These are phyloP conservation scores for Daldinia vernicosa DNA, from an alignment of 495 filamentous ascomycete species.

Conservation along the genomic window DNA sequence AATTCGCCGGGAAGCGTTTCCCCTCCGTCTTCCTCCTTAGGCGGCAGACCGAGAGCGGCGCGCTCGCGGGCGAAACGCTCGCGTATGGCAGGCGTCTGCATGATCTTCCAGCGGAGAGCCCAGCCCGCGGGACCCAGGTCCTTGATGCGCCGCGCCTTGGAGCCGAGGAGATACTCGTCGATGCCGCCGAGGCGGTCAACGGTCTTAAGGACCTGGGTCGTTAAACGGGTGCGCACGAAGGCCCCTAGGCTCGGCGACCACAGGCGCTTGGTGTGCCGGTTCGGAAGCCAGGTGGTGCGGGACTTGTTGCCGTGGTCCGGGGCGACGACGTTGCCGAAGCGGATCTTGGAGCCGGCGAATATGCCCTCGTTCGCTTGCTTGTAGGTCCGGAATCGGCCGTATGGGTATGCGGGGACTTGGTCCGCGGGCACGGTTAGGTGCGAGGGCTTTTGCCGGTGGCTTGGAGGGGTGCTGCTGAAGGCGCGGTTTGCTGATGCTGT, in stretches of 20 bases:
- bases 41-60: constrained; percentile 49
- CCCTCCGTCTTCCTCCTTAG: constrained; percentile 32
- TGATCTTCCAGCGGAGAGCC: constrained; percentile 83
- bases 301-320: constrained; percentile 81
- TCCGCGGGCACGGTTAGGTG: constrained; percentile 45
- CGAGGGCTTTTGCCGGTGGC: constrained; percentile 41
- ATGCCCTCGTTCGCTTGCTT: constrained; percentile 90
- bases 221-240: constrained; percentile 77
- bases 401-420: constrained; percentile 79
- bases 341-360: constrained; percentile 79
- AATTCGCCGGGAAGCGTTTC: constrained; percentile 49
- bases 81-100: constrained; percentile 74
- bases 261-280: constrained; percentile 80
- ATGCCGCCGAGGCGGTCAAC: constrained; percentile 88
- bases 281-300: constrained; percentile 85
- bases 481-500: neutral
- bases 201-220: constrained; percentile 79
- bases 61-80: constrained; percentile 67
- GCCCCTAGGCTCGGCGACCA: constrained; percentile 72
- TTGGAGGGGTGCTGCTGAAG: constrained; percentile 39
- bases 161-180: constrained; percentile 87
- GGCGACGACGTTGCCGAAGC: constrained; percentile 92
- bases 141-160: constrained; percentile 75
- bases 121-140: constrained; percentile 89
- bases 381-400: constrained; percentile 79